These are phyloP conservation scores for Termitomyces sp. DNA, from an alignment of 768 basidiomycete genomes.

Conservation along the genomic window DNA sequence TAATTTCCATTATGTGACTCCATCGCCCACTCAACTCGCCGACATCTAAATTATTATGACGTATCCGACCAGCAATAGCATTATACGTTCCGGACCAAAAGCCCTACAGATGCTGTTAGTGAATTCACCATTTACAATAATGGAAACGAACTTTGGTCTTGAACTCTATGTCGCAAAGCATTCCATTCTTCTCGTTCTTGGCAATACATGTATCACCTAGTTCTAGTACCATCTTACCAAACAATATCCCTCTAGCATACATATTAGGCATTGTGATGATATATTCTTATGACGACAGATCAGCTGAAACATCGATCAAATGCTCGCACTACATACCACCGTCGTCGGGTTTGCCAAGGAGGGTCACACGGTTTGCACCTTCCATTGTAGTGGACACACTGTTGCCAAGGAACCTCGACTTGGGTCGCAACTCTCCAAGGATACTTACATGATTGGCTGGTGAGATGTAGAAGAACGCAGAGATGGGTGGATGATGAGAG, in stretches of 20 bases:
- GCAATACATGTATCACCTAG: conserved; percentile 86
- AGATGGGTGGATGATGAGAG: conserved; percentile 92
- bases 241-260: conserved; percentile 85
- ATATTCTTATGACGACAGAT: conserved; percentile 47
- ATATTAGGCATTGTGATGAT: conserved; percentile 97
- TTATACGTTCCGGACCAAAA: conserved; percentile 99
- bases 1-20: conserved; percentile 88
- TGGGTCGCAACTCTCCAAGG: conserved; percentile 90
- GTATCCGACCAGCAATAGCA: conserved; percentile 76
- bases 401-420: conserved; percentile 95
- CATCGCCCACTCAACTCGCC: conserved; percentile 90
- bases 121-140: neutral
- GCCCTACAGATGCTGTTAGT: conserved; percentile 43
- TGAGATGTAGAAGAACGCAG: conserved; percentile 93
- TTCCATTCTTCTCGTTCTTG: conserved; percentile 71
- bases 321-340: conserved; percentile 53
- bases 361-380: conserved; percentile 83
- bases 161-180: conserved; percentile 86
- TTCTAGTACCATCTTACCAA: conserved; percentile 94
- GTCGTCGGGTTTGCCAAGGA: conserved; percentile 81
- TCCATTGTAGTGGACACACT: conserved; percentile 96
- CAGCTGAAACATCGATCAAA: neutral
- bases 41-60: conserved; percentile 53
- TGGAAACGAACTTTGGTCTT: conserved; percentile 78
- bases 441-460: conserved; percentile 85